A percentile compares a stretch with the other conserved stretches of the same genome.
phyloP scores from a whole-genome alignment of 768 basidiomycete genomes.

The Terana coerulea region DNA sequence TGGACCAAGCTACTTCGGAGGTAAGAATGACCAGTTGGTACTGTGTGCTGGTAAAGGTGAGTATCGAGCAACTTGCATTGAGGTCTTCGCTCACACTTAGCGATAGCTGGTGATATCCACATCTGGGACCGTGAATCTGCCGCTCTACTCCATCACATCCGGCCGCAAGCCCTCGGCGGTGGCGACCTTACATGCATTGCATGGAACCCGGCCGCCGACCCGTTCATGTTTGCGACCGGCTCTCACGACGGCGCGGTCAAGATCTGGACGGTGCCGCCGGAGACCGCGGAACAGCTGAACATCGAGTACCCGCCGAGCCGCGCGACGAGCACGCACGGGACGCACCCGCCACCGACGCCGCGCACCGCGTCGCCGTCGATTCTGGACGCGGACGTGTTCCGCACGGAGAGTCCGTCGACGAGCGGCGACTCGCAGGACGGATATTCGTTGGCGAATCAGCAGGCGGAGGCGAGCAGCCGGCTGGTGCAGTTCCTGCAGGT shows the following conservation, averaged over 20 bases:
- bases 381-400: conserved; percentile 3
- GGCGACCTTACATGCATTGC: conserved; percentile 72
- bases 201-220: conserved; percentile 67
- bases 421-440: conserved; percentile 1
- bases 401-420: conserved; percentile 12
- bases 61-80: conserved; percentile 5
- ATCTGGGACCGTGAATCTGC: conserved; percentile 86
- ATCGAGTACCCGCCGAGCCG: conserved; percentile 3
- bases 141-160: conserved; percentile 65
- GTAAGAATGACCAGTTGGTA: conserved; percentile 73
- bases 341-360: conserved; percentile 10
- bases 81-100: background rate
- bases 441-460: background rate
- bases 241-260: conserved; percentile 72
- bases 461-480: background rate
- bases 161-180: conserved; percentile 53
- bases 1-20: conserved; percentile 81
- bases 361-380: conserved; percentile 13
- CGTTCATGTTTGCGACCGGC: conserved; percentile 68
- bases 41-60: conserved; percentile 74
- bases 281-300: background rate
- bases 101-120: conserved; percentile 74
- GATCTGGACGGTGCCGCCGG: conserved; percentile 49
- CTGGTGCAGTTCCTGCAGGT: background rate
- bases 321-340: conserved; percentile 11